Evolutionary conservation across 1,284 basidiomycete species (phyloP), one percentile per base, ranked within the genome.

Genomic region (Ceratobasidium sp.): DNA sequence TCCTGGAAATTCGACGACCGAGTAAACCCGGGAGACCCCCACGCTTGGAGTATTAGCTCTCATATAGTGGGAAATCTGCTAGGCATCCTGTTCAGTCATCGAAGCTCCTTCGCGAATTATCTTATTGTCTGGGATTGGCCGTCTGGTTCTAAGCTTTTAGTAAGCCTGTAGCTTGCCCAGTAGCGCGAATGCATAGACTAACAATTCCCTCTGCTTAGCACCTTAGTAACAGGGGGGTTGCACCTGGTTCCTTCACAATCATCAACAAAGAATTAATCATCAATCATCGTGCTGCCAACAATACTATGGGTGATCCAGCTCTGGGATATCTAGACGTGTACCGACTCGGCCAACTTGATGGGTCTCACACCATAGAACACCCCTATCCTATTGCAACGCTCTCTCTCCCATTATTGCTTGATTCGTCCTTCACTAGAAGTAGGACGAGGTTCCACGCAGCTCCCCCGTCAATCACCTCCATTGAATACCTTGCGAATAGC

Each of bases 91-190:
- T 68, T 68, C 22, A 22, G 22, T 34, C 29, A 29, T 7, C 51
- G 39, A 34, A 24, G 11, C 34, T 24, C 37, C 14, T 24, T 27
- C 19, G 39, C n/a, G 8, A 37, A n/a, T 13, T 19, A 56, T 9
- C 34, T 68, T 24, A 43, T 43, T 22, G 37, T 68, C 9, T 68
- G 65, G 65, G 65, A 68, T 56, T 68, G 65, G 65, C n/a, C 51
- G 39, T 39, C 48, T 27, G 65, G 65, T 6, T 37, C 14, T 2
- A 19, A 53, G 9, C n/a, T 68, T n/a, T 29, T 53, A 11, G 65
- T 68, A 19, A 41, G 65, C 27, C 22, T 9, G 16, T n/a, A n/a
- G 5, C 11, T 37, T 34, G 13, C 1, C 14, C 16, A 11, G 13
- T 19, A 29, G 19, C 16, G 31, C 3, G 31, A 13, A 58, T 39